phyloP scores from a whole-genome alignment of 2,329 filamentous ascomycete genomes.

The Fusarium anthophilum region DNA sequence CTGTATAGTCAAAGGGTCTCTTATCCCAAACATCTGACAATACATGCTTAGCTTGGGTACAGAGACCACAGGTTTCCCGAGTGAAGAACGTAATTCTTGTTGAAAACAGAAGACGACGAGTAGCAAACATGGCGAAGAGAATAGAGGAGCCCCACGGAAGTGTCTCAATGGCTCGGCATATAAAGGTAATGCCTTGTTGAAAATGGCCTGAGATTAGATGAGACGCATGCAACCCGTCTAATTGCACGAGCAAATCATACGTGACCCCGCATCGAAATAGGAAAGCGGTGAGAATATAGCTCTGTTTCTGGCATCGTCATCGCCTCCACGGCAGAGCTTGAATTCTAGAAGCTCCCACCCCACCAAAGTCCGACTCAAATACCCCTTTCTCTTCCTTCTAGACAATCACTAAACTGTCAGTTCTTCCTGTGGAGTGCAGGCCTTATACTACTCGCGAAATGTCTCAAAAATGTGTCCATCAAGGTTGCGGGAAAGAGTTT shows the following conservation, averaged over 20 bases:
- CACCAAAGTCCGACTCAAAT: constrained; percentile 35
- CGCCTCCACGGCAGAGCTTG: constrained; percentile 19
- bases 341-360: constrained; percentile 56
- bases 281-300: constrained; percentile 48
- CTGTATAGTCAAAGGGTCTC: constrained; percentile 73
- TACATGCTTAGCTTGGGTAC: constrained; percentile 72
- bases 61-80: constrained; percentile 76
- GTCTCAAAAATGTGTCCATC: constrained; percentile 92
- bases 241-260: constrained; percentile 5
- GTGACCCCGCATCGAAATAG: constrained; percentile 46
- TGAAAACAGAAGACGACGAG: constrained; percentile 60
- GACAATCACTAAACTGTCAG: constrained; percentile 2
- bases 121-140: constrained; percentile 58
- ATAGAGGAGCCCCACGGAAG: not conserved
- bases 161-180: not conserved
- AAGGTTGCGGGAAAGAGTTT: constrained; percentile 92
- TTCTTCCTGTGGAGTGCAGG: constrained; percentile 1
- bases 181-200: not conserved
- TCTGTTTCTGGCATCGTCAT: constrained; percentile 41
- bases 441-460: constrained; percentile 52
- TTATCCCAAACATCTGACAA: constrained; percentile 73
- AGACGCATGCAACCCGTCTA: constrained; percentile 8
- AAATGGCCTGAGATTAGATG: constrained; percentile 25
- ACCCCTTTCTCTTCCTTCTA: not conserved
- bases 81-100: constrained; percentile 80